Percentiles rank a stretch among this genome's conserved stretches.
phyloP scores from a whole-genome alignment of 495 filamentous ascomycete genomes.

The Margaritispora aquatica region DNA sequence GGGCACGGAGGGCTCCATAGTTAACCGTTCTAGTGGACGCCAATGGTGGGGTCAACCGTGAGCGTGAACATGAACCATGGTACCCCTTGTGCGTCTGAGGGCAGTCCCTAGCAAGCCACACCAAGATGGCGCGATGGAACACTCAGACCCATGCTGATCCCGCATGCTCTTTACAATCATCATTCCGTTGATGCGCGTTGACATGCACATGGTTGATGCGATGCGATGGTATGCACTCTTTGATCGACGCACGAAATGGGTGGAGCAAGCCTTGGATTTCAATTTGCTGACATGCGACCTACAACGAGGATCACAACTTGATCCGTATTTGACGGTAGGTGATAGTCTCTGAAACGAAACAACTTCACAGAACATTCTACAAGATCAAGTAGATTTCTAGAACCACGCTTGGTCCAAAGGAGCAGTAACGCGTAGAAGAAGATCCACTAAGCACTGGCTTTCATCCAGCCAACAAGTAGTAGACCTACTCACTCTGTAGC shows the following conservation, averaged over 20 bases:
- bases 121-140: background rate
- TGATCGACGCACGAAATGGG: background rate
- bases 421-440: too few relatives aligned
- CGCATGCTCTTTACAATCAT: background rate
- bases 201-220: too few relatives aligned
- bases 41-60: too few relatives aligned
- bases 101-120: background rate
- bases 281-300: background rate
- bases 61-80: too few relatives aligned
- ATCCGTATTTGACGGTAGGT: background rate
- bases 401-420: background rate
- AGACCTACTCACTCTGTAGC: too few relatives aligned
- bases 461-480: too few relatives aligned
- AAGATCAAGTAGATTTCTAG: background rate
- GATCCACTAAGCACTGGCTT: too few relatives aligned
- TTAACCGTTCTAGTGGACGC: background rate
- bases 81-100: background rate
- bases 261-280: background rate
- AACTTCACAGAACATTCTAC: background rate
- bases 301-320: background rate
- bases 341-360: background rate
- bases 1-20: too few relatives aligned
- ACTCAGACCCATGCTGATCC: background rate
- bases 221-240: background rate
- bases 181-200: background rate